Evolutionary conservation across 768 basidiomycete genomes (phyloP), one percentile per base, ranked within the genome.

Genomic region (Podaxis sp.): DNA sequence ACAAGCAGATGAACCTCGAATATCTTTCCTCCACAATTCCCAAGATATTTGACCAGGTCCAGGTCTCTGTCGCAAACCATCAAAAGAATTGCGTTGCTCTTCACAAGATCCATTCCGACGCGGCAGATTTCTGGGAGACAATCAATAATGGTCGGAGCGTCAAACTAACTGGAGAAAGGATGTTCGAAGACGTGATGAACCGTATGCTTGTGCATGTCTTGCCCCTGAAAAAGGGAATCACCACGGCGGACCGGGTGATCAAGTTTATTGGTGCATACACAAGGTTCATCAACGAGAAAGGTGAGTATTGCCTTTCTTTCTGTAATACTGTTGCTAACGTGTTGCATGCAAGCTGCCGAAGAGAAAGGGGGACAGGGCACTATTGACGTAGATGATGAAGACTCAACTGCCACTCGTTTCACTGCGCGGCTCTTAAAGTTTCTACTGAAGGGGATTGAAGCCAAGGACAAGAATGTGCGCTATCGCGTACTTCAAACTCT

Each of bases 391-490:
- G 54, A 59, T 24, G 81, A 83, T 8, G 71, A 75, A 22, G 74
- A 74, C 9, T 76, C 81, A 0, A 79, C 86, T 1, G 82, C 86
- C 0, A 80, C 88, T 2, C 84, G 93, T 46, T 90, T 95, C 69
- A 82, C 88, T 1, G 79, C 80, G 7, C 79, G 79, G 57, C 76
- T 94, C 11, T 78, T 95, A 39, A 79, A 78, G 24, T 87, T 87
- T 69, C 80, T 96, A 30, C 76, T 95, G 63, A 82, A 82, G 63
- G 95, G 94, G 2, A 93, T 94, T 73, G 68, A 78, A 17, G 88
- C 94, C 3, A 96, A 95, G 72, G 93, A 96, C 76, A 98, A 96
- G 76, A 81, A 80, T 48, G 87, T 93, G 42, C 84, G 96, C 4
- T 96, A 87, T 70, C 87, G 96, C 19, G 87, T 87, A 36, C 79